Base-by-base conservation (phyloP, 1,284 basidiomycete species). In the Ceratobasidium sp. region DNA sequence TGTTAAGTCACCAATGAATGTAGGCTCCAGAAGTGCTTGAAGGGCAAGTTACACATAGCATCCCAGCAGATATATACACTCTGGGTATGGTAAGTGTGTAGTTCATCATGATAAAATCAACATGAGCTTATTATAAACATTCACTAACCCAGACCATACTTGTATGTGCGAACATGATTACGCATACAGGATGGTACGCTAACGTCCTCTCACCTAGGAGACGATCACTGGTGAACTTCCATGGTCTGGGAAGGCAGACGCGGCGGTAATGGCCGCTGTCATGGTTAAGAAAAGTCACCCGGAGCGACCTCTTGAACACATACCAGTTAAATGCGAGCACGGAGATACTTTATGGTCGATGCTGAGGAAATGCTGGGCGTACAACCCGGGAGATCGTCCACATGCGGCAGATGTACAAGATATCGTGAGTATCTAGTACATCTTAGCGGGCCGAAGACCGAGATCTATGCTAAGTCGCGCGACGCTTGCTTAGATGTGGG, bases 81-180 rank as follows among this genome's bases (percentile, higher is more conserved):
- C 60, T 63, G 26, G 60, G 60, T 28, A 63, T 63, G 60, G 60
- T 63, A 33, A 6, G 60, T 18, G 18, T n/a, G n/a, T n/a, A n/a
- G 6, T 56, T 18, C 20, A 6, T 56, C 26, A 56, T n/a, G 26
- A 4, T 5, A n/a, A 18, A 6, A 20, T 56, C 20, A 26, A n/a
- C 4, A n/a, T 6, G 5, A n/a, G n/a, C n/a, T n/a, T n/a, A n/a
- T n/a, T n/a, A n/a, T n/a, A n/a, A n/a, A n/a, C n/a, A n/a, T n/a
- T n/a, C n/a, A n/a, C n/a, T n/a, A n/a, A n/a, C n/a, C n/a, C 4
- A 56, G 53, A 56, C 53, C 26, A 56, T 56, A 56, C 53, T 56
- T 6, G 53, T 56, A 56, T 7, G 53, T 56, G 6, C 6, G 20
- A 6, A n/a, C 53, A 18, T 56, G 20, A n/a, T 5, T 56, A 6